Conservation (phyloP, 2,329 filamentous ascomycete genomes). For the Aspergillus novofumigatus region DNA sequence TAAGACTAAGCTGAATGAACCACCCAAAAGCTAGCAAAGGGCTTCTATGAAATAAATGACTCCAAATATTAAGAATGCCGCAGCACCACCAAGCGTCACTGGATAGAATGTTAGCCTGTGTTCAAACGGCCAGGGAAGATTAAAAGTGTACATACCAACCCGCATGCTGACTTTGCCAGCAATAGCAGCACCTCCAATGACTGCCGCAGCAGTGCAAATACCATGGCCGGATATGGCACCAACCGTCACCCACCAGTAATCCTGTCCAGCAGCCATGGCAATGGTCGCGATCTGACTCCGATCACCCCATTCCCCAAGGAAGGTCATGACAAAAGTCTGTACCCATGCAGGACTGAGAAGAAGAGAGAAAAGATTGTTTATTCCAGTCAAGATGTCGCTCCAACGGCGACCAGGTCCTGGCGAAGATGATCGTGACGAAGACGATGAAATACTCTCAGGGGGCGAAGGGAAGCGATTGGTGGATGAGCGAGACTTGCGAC, state of each 20-base stretch:
- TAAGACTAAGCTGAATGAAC: not conserved
- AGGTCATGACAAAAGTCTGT: slow-evolving; percentile 98
- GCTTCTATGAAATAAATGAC: slow-evolving; percentile 87
- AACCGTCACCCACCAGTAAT: slow-evolving; percentile 97
- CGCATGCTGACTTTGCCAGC: slow-evolving; percentile 91
- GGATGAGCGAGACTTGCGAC: slow-evolving; percentile 63
- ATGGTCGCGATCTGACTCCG: slow-evolving; percentile 97
- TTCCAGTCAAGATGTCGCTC: slow-evolving; percentile 53
- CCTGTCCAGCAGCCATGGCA: slow-evolving; percentile 95
- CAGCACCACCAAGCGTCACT: slow-evolving; percentile 90
- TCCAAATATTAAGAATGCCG: slow-evolving; percentile 87
- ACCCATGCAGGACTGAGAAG: slow-evolving; percentile 96
- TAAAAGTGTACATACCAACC: slow-evolving; percentile 67
- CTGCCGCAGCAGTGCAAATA: slow-evolving; percentile 85
- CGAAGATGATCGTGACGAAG: slow-evolving; percentile 59
- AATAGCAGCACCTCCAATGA: slow-evolving; percentile 86
- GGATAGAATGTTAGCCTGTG: slow-evolving; percentile 22
- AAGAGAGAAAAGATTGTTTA: slow-evolving; percentile 82
- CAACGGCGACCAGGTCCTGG: slow-evolving; percentile 44
- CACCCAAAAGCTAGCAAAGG: slow-evolving; percentile 45
- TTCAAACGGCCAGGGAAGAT: not conserved
- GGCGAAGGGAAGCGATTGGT: slow-evolving; percentile 75
- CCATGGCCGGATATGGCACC: slow-evolving; percentile 83
- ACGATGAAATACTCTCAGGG: slow-evolving; percentile 74
- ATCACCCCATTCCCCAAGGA: slow-evolving; percentile 96